phyloP scores from a whole-genome alignment of 805 yeast species.

The Pichia rugopelliculosa region DNA sequence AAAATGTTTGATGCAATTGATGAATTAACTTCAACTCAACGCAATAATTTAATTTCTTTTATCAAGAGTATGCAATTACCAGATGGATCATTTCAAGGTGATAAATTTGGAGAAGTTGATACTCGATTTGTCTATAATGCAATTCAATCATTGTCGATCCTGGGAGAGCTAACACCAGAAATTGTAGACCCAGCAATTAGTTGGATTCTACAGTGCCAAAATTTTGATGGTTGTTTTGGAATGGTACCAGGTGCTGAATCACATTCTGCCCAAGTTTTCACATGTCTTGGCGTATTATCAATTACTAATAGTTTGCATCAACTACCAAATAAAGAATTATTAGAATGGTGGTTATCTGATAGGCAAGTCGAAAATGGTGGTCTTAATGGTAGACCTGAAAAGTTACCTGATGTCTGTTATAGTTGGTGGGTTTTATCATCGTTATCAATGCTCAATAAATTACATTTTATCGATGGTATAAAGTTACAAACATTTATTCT shows the following conservation, averaged over 20 bases:
- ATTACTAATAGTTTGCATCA: slow-evolving; percentile 52
- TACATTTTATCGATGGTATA: slow-evolving; percentile 70
- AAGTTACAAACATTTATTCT: slow-evolving; percentile 63
- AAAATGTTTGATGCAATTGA: slow-evolving; percentile 57
- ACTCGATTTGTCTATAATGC: slow-evolving; percentile 86
- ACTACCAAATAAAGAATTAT: slow-evolving; percentile 35
- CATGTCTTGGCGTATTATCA: slow-evolving; percentile 76
- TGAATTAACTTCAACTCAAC: slow-evolving; percentile 24
- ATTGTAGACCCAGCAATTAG: slow-evolving; percentile 50
- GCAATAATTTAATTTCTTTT: slow-evolving; percentile 31
- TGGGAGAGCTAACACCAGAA: slow-evolving; percentile 49
- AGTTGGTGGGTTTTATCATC: slow-evolving; percentile 95
- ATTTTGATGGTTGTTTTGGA: slow-evolving; percentile 96
- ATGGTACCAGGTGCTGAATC: slow-evolving; percentile 90
- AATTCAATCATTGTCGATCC: slow-evolving; percentile 59
- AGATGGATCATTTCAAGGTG: slow-evolving; percentile 84
- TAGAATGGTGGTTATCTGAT: slow-evolving; percentile 86
- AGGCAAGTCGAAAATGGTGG: slow-evolving; percentile 88
- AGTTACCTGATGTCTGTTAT: slow-evolving; percentile 94
- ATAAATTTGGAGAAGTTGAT: slow-evolving; percentile 85
- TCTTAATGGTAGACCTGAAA: slow-evolving; percentile 92
- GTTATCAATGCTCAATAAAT: slow-evolving; percentile 53
- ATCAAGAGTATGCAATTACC: slow-evolving; percentile 39
- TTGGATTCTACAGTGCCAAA: slow-evolving; percentile 64
- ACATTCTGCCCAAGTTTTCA: slow-evolving; percentile 88